These are phyloP conservation scores for Ballota nigra DNA, from an alignment of 257 asterid genomes.

Conservation along the genomic window DNA sequence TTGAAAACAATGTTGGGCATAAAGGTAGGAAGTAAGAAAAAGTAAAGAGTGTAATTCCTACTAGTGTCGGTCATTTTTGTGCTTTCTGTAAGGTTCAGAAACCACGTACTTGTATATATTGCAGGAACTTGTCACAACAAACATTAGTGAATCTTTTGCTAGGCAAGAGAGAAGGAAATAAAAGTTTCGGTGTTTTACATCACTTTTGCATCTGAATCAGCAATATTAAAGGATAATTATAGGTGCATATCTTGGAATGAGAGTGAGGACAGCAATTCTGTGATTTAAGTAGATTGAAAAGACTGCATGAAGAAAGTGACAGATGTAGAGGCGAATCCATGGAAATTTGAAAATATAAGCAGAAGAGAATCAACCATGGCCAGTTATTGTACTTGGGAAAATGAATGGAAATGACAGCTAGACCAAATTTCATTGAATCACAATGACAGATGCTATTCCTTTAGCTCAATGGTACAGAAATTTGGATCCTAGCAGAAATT, in stretches of 20 bases:
- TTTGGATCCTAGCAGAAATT: not conserved
- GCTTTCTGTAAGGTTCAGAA: constrained; percentile 12
- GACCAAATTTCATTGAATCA: constrained; percentile 1
- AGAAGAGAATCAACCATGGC: not conserved
- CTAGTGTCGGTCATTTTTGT: not conserved
- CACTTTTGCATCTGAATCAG: not conserved
- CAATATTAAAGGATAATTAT: not conserved
- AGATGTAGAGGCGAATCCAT: not conserved
- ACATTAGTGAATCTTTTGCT: not conserved
- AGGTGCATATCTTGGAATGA: not conserved
- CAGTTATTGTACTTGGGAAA: not conserved
- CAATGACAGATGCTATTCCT: constrained; percentile 1
- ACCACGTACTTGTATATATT: constrained; percentile 1
- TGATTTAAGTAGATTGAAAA: not conserved
- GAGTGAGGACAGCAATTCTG: not conserved
- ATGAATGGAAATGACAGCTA: not conserved
- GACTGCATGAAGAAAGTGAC: not conserved
- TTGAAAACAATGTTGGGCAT: constrained; percentile 1
- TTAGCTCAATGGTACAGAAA: constrained; percentile 5
- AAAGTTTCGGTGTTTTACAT: constrained; percentile 4
- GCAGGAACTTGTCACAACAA: constrained; percentile 3
- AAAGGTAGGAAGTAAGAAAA: constrained; percentile 2
- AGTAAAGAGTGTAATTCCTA: not conserved
- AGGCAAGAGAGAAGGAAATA: constrained; percentile 1
- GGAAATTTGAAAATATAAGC: not conserved